Evolutionary conservation across 1,284 basidiomycete species (phyloP).

Genomic region (Puccinia polysora): DNA sequence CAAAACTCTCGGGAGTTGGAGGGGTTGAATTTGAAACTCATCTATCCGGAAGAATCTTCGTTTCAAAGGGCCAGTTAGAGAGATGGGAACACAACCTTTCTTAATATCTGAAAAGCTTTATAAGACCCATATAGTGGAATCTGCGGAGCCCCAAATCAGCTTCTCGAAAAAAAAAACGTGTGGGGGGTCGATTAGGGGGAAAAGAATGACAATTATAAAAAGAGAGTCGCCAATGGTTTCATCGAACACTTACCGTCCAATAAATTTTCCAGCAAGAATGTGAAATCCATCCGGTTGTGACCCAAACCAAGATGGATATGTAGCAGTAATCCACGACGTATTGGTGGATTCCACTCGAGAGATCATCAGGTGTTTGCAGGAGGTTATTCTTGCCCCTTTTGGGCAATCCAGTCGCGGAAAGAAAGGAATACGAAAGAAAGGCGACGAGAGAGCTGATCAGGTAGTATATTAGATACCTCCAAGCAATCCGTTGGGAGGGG

Average conservation of each 20-base stretch:
- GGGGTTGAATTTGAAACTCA: too few relatives aligned
- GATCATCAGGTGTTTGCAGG: conserved; percentile 7
- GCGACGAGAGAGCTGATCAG: conserved; percentile 12
- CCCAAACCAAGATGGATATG: conserved; percentile 16
- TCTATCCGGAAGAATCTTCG: too few relatives aligned
- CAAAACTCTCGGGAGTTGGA: too few relatives aligned
- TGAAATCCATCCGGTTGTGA: conserved; percentile 1
- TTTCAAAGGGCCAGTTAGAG: not conserved
- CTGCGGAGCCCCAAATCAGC: not conserved
- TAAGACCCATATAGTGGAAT: conserved; percentile 1
- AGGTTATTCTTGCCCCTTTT: not conserved
- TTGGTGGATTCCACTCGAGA: conserved; percentile 20
- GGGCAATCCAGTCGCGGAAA: not conserved
- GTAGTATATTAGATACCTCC: conserved; percentile 18
- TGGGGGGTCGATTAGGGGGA: not conserved
- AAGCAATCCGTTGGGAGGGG: not conserved
- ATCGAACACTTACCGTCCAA: not conserved
- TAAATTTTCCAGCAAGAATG: conserved; percentile 17
- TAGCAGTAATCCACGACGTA: conserved; percentile 27
- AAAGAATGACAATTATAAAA: too few relatives aligned
- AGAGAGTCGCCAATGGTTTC: too few relatives aligned
- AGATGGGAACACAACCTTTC: not conserved
- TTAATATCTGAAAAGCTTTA: conserved; percentile 8
- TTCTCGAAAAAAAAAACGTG: not conserved
- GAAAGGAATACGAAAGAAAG: conserved; percentile 15